Evolutionary conservation across 805 yeast species (phyloP), one percentile per base, ranked within the genome.

Genomic region (Zygoascus ofunaensis): DNA sequence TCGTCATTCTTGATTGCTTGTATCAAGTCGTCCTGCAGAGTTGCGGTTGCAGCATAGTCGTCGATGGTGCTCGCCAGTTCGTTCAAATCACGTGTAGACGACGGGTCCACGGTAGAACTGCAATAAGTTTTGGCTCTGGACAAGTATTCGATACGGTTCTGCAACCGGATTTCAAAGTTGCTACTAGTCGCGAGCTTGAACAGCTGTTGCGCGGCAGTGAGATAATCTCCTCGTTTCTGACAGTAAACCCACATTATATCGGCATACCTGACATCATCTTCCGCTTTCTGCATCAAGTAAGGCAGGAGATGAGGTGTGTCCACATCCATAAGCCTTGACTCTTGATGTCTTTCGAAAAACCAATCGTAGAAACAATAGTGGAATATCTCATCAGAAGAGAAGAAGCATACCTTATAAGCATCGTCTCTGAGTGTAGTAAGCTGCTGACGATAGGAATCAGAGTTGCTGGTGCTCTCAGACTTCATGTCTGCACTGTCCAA

Each of bases 41-140:
- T 79, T 2, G 96, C 92, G 30, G 90, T 92, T 37, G 84, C 92
- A 55, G 87, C 76, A 42, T 84, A 74, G 56, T 87, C 95, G 52
- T 79, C 82, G 33, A 89, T 82, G 54, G 74, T 69, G 8, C 78
- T 69, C 1, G 86, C 72, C 46, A 90, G 67, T 54, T 77, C 79
- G 23, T 80, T 76, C 74, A 87, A 80, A 49, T 79, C 78, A 55
- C 84, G 94, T 53, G 90, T 74, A 56, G 80, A 72, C 47, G 72
- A 75, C 24, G 90, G 85, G 21, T 90, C 82, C 49, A 87, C 78
- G 37, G 75, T 79, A 61, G 95, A 82, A 58, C 86, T 85, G 61
- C 95, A 83, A 67, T 86, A 87, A 2, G 95, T 95, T 61, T 82
- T 83, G 1, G 97, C 97, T 53, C 97, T 74, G 1, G 97, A 85